These are phyloP conservation scores for Stemphylium beticola DNA, from an alignment of 2,329 filamentous ascomycete species.

Conservation along the genomic window DNA sequence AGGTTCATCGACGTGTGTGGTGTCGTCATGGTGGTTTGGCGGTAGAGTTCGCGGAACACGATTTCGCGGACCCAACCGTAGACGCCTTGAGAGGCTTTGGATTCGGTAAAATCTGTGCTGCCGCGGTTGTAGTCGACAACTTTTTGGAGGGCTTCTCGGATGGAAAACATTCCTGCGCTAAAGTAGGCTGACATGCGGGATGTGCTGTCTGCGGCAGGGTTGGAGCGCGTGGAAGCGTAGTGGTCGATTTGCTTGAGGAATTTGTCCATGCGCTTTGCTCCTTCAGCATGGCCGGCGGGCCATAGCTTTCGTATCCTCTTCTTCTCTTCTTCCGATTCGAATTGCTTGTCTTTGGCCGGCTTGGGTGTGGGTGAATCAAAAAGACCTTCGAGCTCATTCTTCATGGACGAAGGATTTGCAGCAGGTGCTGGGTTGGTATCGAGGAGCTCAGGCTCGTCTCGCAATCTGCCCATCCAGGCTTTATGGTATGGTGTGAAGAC, in stretches of 20 bases:
- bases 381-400: conserved; percentile 39
- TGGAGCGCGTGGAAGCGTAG: conserved; percentile 52
- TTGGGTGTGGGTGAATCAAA: conserved; percentile 44
- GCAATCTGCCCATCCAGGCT: conserved; percentile 54
- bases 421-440: conserved; percentile 52
- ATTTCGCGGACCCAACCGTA: conserved; percentile 59
- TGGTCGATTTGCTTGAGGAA: conserved; percentile 52
- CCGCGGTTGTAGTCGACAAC: conserved; percentile 52
- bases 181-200: conserved; percentile 54
- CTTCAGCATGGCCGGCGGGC: conserved; percentile 54
- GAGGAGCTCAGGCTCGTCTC: conserved; percentile 51
- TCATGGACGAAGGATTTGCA: conserved; percentile 42
- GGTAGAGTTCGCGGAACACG: conserved; percentile 59
- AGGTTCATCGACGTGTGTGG: conserved; percentile 59
- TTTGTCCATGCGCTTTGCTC: conserved; percentile 48
- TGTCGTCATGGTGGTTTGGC: conserved; percentile 55
- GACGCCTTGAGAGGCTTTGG: conserved; percentile 46
- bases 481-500: conserved; percentile 60
- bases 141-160: conserved; percentile 54
- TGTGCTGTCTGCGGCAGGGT: conserved; percentile 52
- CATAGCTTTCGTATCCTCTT: conserved; percentile 53
- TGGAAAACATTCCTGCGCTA: conserved; percentile 53
- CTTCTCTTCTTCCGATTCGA: conserved; percentile 47
- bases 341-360: conserved; percentile 51
- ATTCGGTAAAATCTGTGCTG: conserved; percentile 52